Conservation (phyloP, 805 yeast genomes). For the Hanseniaspora hatyaiensis region DNA sequence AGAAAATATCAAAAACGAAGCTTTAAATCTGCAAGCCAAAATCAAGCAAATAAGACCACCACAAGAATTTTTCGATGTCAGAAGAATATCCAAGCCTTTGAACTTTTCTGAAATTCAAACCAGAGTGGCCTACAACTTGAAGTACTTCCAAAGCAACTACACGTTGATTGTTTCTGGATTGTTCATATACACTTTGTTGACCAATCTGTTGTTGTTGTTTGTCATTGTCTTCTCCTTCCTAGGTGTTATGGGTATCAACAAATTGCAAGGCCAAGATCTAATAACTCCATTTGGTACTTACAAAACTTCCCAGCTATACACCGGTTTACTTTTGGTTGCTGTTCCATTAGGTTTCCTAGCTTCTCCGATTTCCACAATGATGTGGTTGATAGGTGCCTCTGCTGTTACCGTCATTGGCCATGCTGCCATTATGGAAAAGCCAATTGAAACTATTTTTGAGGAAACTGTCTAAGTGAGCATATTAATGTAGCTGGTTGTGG, state of each 20-base stretch:
- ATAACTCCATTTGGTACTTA: slow-evolving; percentile 60
- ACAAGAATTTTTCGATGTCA: slow-evolving; percentile 84
- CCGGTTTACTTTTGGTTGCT: slow-evolving; percentile 63
- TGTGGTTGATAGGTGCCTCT: slow-evolving; percentile 87
- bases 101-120: slow-evolving; percentile 82
- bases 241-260: slow-evolving; percentile 70
- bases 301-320: slow-evolving; percentile 71
- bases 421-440: slow-evolving; percentile 87
- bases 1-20: slow-evolving; percentile 34
- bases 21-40: slow-evolving; percentile 46
- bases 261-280: slow-evolving; percentile 72
- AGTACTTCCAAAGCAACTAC: slow-evolving; percentile 81
- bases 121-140: slow-evolving; percentile 75
- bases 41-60: slow-evolving; percentile 72
- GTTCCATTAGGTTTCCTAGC: slow-evolving; percentile 78
- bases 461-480: slow-evolving; percentile 39
- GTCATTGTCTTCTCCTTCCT: slow-evolving; percentile 62
- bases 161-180: slow-evolving; percentile 58
- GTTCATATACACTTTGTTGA: slow-evolving; percentile 72
- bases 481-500: no score
- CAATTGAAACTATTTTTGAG: slow-evolving; percentile 86
- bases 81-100: slow-evolving; percentile 80
- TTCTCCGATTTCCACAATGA: slow-evolving; percentile 73
- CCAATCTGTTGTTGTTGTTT: slow-evolving; percentile 73
- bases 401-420: slow-evolving; percentile 69